A percentile compares a stretch with the other conserved stretches of the same genome.
These are phyloP conservation scores for Trametes hirsuta DNA, from an alignment of 1,284 basidiomycete genomes.

Conservation along the genomic window DNA sequence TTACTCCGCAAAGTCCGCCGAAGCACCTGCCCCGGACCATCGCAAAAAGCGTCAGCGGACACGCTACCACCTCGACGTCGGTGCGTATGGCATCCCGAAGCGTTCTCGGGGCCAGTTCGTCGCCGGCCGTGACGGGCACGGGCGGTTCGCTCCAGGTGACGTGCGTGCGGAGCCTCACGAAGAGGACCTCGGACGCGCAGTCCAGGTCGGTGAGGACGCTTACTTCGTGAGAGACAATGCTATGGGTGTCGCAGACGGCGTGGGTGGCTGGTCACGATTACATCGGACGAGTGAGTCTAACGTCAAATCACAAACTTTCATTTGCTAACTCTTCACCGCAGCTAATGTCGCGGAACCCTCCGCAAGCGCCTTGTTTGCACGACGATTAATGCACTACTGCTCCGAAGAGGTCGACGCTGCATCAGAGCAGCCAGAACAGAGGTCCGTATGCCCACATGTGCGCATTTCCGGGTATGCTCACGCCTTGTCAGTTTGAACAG, in stretches of 20 bases:
- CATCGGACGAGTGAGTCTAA: constrained; percentile 38
- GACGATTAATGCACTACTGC: constrained; percentile 87
- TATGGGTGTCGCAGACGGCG: constrained; percentile 88
- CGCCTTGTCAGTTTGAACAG: background rate
- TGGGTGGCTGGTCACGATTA: constrained; percentile 77
- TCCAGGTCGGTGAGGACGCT: constrained; percentile 85
- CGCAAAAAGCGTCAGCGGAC: constrained; percentile 43
- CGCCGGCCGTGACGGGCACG: constrained; percentile 37
- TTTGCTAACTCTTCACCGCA: constrained; percentile 3
- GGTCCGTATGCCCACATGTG: constrained; percentile 6
- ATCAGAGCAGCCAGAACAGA: constrained; percentile 13
- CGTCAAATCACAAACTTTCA: background rate
- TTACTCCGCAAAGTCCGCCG: constrained; percentile 34
- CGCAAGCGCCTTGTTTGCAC: constrained; percentile 79
- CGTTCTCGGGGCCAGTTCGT: constrained; percentile 33
- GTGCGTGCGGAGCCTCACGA: constrained; percentile 18
- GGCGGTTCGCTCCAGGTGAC: constrained; percentile 27
- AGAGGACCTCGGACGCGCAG: constrained; percentile 50
- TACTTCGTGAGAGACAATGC: constrained; percentile 85
- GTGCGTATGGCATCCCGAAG: constrained; percentile 72
- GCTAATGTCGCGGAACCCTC: constrained; percentile 41
- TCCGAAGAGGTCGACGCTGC: constrained; percentile 50
- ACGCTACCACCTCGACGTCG: constrained; percentile 68
- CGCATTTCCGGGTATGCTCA: background rate
- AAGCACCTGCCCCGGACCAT: constrained; percentile 24